Evolutionary conservation across 2,329 filamentous ascomycete species (phyloP).

Genomic region (Hymenoscyphus salicellus): DNA sequence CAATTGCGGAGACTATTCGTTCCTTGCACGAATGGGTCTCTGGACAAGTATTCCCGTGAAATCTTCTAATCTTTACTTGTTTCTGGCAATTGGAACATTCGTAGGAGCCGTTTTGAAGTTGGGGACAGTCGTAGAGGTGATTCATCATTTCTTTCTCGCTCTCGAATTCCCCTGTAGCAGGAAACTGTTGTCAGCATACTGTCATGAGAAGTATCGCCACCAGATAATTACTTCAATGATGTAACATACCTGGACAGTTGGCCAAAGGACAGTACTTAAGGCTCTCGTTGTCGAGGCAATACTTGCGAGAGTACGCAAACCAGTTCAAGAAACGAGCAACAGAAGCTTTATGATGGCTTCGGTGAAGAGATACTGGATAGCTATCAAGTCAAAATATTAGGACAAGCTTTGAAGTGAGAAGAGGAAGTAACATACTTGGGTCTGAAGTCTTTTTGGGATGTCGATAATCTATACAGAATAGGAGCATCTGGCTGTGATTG

Average conservation of each 20-base stretch:
- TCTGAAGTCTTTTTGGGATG: neutral
- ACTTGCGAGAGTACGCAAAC: neutral
- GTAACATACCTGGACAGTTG: neutral
- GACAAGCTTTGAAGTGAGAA: neutral
- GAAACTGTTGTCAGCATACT: neutral
- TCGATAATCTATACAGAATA: neutral
- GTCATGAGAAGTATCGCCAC: neutral
- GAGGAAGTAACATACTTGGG: neutral
- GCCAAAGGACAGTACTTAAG: neutral
- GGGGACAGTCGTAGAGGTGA: neutral
- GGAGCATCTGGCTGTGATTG: neutral
- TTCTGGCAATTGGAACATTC: neutral
- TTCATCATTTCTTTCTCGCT: neutral
- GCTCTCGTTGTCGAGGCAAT: neutral
- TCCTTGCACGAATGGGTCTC: neutral
- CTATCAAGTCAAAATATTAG: neutral
- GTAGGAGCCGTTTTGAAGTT: neutral
- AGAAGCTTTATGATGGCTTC: neutral
- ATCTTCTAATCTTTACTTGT: neutral
- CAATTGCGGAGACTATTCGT: neutral
- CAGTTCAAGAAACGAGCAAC: neutral
- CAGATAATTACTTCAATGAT: neutral
- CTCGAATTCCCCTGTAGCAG: neutral
- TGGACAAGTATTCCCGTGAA: neutral
- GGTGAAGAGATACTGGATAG: neutral